Conservation (phyloP, 371 early-diverging fungal species). For the Apophysomyces elegans region DNA sequence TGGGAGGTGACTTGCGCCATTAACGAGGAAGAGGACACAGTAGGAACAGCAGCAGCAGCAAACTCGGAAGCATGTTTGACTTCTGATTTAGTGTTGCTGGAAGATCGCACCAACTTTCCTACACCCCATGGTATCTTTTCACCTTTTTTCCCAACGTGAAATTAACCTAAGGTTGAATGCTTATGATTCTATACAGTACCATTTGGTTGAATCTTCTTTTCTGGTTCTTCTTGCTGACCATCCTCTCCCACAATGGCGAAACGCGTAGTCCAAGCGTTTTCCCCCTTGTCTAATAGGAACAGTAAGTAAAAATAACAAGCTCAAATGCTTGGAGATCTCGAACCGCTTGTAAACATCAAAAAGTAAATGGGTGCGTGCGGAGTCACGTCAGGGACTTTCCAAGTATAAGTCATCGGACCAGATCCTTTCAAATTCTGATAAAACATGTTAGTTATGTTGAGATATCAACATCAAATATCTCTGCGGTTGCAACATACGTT, state of each 20-base stretch:
- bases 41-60: conserved; percentile 23
- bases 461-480: background rate
- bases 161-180: background rate
- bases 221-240: conserved; percentile 32
- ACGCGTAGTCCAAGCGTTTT: conserved; percentile 49
- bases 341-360: conserved; percentile 56
- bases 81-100: conserved; percentile 1
- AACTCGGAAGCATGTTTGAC: conserved; percentile 19
- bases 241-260: conserved; percentile 38
- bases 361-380: conserved; percentile 50
- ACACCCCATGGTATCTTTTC: conserved; percentile 52
- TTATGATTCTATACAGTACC: conserved; percentile 22
- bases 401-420: conserved; percentile 25
- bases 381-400: conserved; percentile 42
- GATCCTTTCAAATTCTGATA: conserved; percentile 12
- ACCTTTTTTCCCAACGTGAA: conserved; percentile 25
- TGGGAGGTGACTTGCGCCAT: conserved; percentile 1
- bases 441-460: background rate
- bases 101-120: conserved; percentile 27
- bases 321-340: background rate
- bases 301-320: background rate
- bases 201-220: conserved; percentile 37
- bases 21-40: conserved; percentile 9
- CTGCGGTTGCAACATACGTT: conserved; percentile 17
- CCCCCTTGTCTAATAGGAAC: conserved; percentile 32